Evolutionary conservation across 768 basidiomycete genomes (phyloP).

Genomic region (Pulveroboletus ravenelii): DNA sequence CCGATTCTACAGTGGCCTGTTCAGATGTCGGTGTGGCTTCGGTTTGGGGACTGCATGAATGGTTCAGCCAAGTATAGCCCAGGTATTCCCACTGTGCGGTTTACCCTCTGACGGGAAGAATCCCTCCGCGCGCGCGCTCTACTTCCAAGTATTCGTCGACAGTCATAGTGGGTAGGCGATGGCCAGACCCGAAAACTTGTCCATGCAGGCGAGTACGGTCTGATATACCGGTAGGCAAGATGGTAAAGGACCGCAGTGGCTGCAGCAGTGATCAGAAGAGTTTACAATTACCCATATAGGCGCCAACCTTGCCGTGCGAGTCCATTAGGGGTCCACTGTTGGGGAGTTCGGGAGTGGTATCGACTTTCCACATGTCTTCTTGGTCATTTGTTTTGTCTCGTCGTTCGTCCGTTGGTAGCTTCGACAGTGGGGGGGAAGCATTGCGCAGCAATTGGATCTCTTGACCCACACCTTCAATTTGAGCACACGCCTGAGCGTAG

Average conservation of each 20-base stretch:
- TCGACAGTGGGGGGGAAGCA: slow-evolving; percentile 38
- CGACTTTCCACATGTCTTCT: slow-evolving; percentile 70
- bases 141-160: slow-evolving; percentile 92
- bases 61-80: not conserved
- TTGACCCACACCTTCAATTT: slow-evolving; percentile 63
- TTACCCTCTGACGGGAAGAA: slow-evolving; percentile 85
- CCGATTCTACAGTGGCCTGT: slow-evolving; percentile 71
- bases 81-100: slow-evolving; percentile 24
- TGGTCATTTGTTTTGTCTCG: slow-evolving; percentile 39
- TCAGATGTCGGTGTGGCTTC: slow-evolving; percentile 69
- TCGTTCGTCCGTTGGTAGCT: slow-evolving; percentile 33
- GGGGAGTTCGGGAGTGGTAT: slow-evolving; percentile 43
- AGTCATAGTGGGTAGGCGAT: slow-evolving; percentile 90
- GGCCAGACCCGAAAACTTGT: slow-evolving; percentile 79
- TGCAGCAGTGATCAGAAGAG: slow-evolving; percentile 29
- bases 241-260: slow-evolving; percentile 90
- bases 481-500: slow-evolving; percentile 63
- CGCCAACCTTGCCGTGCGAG: slow-evolving; percentile 64
- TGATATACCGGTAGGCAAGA: slow-evolving; percentile 66
- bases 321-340: slow-evolving; percentile 68
- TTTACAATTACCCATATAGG: not conserved
- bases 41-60: slow-evolving; percentile 52
- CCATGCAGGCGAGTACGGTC: slow-evolving; percentile 70
- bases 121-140: slow-evolving; percentile 78
- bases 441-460: slow-evolving; percentile 65